Conservation (phyloP, 805 yeast species). For the Saturnispora bothae region DNA sequence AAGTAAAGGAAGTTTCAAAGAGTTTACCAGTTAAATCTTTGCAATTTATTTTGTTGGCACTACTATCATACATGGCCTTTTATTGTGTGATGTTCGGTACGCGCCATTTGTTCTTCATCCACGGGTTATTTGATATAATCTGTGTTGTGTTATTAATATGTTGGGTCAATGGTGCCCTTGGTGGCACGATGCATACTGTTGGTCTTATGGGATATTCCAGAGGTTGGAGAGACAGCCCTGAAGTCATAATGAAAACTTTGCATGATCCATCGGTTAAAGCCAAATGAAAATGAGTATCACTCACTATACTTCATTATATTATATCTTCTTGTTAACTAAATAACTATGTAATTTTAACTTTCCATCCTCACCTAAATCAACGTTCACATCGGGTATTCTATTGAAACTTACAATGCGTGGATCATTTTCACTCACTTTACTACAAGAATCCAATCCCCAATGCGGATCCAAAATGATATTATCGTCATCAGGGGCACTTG, state of each 20-base stretch:
- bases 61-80: constrained; percentile 42
- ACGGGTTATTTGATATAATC: constrained; percentile 59
- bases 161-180: constrained; percentile 19
- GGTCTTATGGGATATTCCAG: constrained; percentile 9
- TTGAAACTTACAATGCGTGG: neutral
- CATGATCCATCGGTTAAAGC: neutral
- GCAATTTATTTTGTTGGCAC: constrained; percentile 41
- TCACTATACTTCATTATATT: neutral
- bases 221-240: constrained; percentile 5
- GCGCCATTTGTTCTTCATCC: constrained; percentile 76
- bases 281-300: too few relatives aligned
- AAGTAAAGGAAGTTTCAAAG: neutral
- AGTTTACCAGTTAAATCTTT: constrained; percentile 56
- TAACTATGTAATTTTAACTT: constrained; percentile 9
- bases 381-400: constrained; percentile 5
- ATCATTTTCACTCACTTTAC: neutral
- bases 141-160: constrained; percentile 39
- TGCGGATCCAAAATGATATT: constrained; percentile 5
- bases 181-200: constrained; percentile 8
- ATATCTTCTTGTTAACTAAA: constrained; percentile 4
- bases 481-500: constrained; percentile 8
- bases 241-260: constrained; percentile 3
- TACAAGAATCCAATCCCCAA: constrained; percentile 7
- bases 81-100: constrained; percentile 68
- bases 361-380: constrained; percentile 8